Base-by-base conservation (phyloP, 2,329 filamentous ascomycete species). In the Trichophyton schoenleinii region DNA sequence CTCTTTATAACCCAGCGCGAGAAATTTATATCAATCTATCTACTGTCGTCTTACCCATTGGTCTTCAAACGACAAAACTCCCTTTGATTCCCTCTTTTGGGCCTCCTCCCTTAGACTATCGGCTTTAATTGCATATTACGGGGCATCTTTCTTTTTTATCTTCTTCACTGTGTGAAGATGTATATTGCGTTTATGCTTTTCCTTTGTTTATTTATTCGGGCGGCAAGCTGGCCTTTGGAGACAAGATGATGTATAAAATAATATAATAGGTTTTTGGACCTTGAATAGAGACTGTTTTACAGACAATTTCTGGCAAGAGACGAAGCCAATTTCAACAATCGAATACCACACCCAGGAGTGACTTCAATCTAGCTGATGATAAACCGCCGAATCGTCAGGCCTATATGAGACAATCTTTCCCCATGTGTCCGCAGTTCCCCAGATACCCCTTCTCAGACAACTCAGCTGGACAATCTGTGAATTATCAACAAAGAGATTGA, bases 401-500 rank as follows among this genome's bases (percentile, higher is more conserved):
- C 73, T 67, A 61, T 74, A 75, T 0, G 73, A 73, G 44, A 78
- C 77, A 62, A 81, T 71, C 69, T 80, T 81, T 15, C 80, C 80
- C 73, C 80, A 82, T 0, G 79, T 81, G 66, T 82, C 79, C 6
- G 78, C 77, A 68, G 77, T 82, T 2, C 80, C 80, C 79, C 79
- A 82, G 49, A 83, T 81, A 0, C 80, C 80, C 46, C 75, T 72
- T 44, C 79, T 72, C 63, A 82, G 66, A 62, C 79, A 80, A 25
- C 73, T 77, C 61, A 83, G 65, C 71, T 83, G 80, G 62, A 82
- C 80, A 66, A 82, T 81, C 72, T 83, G 80, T 42, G 79, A 81
- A 67, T 82, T 79, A 64, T 83, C 80, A 59, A 83, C 79, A 68
- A 83, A 82, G 36, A 82, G 64, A 64, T 83, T 83, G 48, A 83